Base-by-base conservation (phyloP, 2,329 filamentous ascomycete genomes). In the Celoporthe dispersa region DNA sequence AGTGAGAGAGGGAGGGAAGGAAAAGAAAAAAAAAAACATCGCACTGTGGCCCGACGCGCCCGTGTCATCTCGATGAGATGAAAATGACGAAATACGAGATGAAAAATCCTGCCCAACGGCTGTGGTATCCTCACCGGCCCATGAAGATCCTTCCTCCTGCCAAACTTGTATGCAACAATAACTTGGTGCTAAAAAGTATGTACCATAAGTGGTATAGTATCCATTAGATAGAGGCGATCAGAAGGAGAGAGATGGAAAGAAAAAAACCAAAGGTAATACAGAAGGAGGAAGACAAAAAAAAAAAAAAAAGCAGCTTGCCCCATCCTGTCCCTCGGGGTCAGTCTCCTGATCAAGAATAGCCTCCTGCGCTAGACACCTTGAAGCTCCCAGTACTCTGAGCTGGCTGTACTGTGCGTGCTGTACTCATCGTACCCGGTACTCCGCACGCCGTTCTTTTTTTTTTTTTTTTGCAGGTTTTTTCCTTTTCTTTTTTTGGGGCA, bases 271-370 rank as follows among this genome's bases (percentile, higher is more conserved):
- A 64, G 59, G n/a, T n/a, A n/a, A n/a, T n/a, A n/a, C n/a, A n/a
- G n/a, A n/a, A n/a, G n/a, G 39, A 37, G 14, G 53, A 68, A 68
- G 33, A 68, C 16, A 44, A 19, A 44, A 19, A 44, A 44, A 19
- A 44, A 7, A 22, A 48, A 8, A n/a, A 8, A 31, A 57, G 28
- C 19, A 16, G 25, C 28, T 31, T 57, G 53, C 53, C 28, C 12
- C 14, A 66, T 62, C n/a, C 61, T 48, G 44, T 8, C 44, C 35
- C 66, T 68, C 69, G 69, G 69, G 51, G 69, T 28, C 51, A 64
- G 41, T 68, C 48, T 35, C 69, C 66, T n/a, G 57, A 68, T 63
- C 16, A 39, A 68, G 66, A 35, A 63, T 68, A 70, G 69, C 65
- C 33, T 60, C 5, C 28, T 39, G 62, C 64, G 66, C 69, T 61